Conservation (phyloP, 192 early-diverging fungal species). For the Coemansia sp. region DNA sequence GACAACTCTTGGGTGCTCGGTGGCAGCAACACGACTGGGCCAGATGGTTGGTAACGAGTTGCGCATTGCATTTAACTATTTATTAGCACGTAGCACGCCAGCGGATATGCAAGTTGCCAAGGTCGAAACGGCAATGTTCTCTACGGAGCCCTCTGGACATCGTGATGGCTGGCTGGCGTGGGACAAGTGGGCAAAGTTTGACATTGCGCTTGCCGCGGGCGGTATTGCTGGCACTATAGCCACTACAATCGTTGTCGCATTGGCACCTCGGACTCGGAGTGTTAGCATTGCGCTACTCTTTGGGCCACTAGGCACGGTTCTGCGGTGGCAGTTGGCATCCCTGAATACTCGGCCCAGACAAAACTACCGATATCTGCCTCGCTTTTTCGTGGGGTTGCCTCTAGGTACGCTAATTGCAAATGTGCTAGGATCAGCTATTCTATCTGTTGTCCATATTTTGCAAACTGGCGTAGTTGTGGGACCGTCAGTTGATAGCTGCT, state of each 20-base stretch:
- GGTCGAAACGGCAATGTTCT: conserved; percentile 23
- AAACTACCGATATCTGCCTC: background rate
- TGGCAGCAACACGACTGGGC: conserved; percentile 30
- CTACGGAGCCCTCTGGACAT: background rate
- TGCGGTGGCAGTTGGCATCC: conserved; percentile 43
- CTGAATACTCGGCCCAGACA: conserved; percentile 17
- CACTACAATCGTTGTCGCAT: conserved; percentile 15
- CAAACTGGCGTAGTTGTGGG: conserved; percentile 38
- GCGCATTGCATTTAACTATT: conserved; percentile 7
- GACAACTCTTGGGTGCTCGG: conserved; percentile 30
- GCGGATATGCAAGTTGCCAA: conserved; percentile 3
- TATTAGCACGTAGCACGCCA: background rate
- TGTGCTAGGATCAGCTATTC: conserved; percentile 23
- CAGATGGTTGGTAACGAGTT: conserved; percentile 37
- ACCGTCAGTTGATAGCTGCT: conserved; percentile 33
- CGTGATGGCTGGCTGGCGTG: conserved; percentile 34
- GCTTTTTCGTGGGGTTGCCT: conserved; percentile 12
- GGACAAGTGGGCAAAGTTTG: conserved; percentile 25
- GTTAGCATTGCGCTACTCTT: conserved; percentile 43
- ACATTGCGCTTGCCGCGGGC: conserved; percentile 12
- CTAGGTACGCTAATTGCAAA: conserved; percentile 51
- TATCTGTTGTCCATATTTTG: conserved; percentile 32
- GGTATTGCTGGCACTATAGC: conserved; percentile 13
- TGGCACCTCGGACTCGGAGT: conserved; percentile 29
- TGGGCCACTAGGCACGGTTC: conserved; percentile 34